Conservation (phyloP, 805 yeast genomes). For the Yarrowia osloensis region DNA sequence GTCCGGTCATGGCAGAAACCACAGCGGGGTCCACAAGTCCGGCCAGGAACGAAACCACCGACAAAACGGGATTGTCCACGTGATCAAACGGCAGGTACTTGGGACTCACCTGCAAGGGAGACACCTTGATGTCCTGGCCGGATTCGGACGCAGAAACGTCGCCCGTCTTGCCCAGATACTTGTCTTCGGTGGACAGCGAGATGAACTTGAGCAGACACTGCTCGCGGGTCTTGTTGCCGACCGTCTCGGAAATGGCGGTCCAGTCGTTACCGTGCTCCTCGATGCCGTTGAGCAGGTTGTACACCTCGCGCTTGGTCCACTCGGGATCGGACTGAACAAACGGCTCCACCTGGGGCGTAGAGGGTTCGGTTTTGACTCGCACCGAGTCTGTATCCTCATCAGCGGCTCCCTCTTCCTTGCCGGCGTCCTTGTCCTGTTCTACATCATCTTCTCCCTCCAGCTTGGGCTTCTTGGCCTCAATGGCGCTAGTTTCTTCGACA, state of each 20-base stretch:
- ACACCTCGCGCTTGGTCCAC: constrained; percentile 71
- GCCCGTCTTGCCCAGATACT: constrained; percentile 46
- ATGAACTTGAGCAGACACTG: constrained; percentile 80
- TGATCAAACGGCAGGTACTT: constrained; percentile 76
- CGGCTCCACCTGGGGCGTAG: constrained; percentile 34
- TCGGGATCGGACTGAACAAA: constrained; percentile 45
- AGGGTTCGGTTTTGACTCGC: constrained; percentile 31
- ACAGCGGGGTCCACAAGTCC: constrained; percentile 83
- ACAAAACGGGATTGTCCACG: constrained; percentile 89
- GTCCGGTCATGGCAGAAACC: constrained; percentile 73
- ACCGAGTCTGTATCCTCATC: not conserved
- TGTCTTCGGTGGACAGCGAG: constrained; percentile 70
- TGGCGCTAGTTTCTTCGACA: not conserved
- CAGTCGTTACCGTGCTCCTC: constrained; percentile 70
- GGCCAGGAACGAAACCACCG: constrained; percentile 86
- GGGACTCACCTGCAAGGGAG: constrained; percentile 72
- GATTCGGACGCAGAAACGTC: constrained; percentile 34
- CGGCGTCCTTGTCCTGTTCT: not conserved
- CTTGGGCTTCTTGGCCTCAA: constrained; percentile 8
- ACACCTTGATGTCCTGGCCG: constrained; percentile 48
- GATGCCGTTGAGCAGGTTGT: constrained; percentile 62
- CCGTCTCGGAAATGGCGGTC: constrained; percentile 68
- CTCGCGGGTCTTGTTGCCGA: constrained; percentile 70
- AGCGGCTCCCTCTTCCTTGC: not conserved
- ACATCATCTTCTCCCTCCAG: constrained; percentile 32